phyloP scores from a whole-genome alignment of 2,329 filamentous ascomycete species.

The Periconia sp. region DNA sequence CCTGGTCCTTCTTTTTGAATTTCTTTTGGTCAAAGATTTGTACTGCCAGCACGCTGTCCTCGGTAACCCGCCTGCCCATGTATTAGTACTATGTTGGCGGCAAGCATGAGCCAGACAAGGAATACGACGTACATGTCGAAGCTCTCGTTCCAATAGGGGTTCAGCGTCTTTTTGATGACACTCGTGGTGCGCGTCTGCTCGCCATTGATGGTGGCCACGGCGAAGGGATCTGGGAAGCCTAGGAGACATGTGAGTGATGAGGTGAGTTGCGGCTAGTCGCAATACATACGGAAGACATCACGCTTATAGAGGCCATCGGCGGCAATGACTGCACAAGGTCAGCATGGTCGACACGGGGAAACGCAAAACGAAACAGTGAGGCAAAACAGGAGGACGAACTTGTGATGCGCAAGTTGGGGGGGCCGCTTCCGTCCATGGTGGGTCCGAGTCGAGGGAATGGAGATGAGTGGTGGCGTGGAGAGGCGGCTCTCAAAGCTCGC shows the following conservation, averaged over 20 bases:
- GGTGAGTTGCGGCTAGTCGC: neutral
- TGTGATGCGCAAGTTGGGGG: slow-evolving; percentile 86
- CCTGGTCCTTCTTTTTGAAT: slow-evolving; percentile 99
- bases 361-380: neutral
- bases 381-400: slow-evolving; percentile 60
- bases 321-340: slow-evolving; percentile 75
- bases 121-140: slow-evolving; percentile 82
- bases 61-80: slow-evolving; percentile 72
- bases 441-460: slow-evolving; percentile 8
- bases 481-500: slow-evolving; percentile 39
- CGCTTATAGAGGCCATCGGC: slow-evolving; percentile 98
- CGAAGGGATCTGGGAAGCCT: slow-evolving; percentile 98
- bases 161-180: slow-evolving; percentile 95
- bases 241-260: slow-evolving; percentile 33
- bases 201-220: slow-evolving; percentile 93
- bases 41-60: slow-evolving; percentile 94
- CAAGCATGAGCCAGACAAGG: slow-evolving; percentile 3
- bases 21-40: slow-evolving; percentile 99
- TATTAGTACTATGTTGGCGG: slow-evolving; percentile 21
- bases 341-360: slow-evolving; percentile 17
- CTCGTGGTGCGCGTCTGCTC: slow-evolving; percentile 98
- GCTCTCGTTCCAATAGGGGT: slow-evolving; percentile 99
- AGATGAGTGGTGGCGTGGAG: neutral
- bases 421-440: slow-evolving; percentile 52
- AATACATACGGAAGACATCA: slow-evolving; percentile 91